Evolutionary conservation across 352 stramenopile genomes (phyloP), one percentile per base, ranked within the genome.

Genomic region (Albugo laibachii): DNA sequence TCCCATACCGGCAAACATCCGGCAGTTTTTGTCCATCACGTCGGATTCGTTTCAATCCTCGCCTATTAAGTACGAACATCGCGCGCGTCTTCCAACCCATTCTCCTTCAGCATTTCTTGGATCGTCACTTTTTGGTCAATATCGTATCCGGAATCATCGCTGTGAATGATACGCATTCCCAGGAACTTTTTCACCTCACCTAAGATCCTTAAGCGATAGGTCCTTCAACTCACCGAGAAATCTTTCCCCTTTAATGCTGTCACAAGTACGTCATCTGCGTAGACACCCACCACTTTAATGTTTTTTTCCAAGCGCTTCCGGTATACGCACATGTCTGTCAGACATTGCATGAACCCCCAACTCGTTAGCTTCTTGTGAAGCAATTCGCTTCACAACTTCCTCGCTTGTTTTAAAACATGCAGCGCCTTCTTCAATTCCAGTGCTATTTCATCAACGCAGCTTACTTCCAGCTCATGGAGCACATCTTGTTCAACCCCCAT

Each of bases 231-330:
- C 45, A 4, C 4, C 14, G 35, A 53, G 49, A 45, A 62, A 60
- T 12, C 18, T 40, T 18, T 57, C 43, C 1, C 57, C 45, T 48
- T 20, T 0, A 48, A 60, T 0, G 41, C 50, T 0, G 53, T 65
- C 0, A 54, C 55, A 2, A 73, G 18, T 0, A 73, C 20, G 21
- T 73, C 63, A 18, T 66, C 63, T 0, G 60, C 53, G 42, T 62
- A 65, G 1, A 53, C 44, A 1, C 48, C 59, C 0, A 62, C 50
- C 1, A 63, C 13, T 0, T 48, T 36, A 4, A 47, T 47, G 0
- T 41, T 41, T 16, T 2, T 11, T 0, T 13, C 15, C 24, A 49
- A 14, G 5, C n/a, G 10, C 37, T 37, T 53, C 18, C 48, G 60
- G 47, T 43, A 43, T 8, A 43, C 16, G 20, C 38, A 43, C 16